Conservation (phyloP, 2,329 filamentous ascomycete genomes). For the Sphaerulina populicola region DNA sequence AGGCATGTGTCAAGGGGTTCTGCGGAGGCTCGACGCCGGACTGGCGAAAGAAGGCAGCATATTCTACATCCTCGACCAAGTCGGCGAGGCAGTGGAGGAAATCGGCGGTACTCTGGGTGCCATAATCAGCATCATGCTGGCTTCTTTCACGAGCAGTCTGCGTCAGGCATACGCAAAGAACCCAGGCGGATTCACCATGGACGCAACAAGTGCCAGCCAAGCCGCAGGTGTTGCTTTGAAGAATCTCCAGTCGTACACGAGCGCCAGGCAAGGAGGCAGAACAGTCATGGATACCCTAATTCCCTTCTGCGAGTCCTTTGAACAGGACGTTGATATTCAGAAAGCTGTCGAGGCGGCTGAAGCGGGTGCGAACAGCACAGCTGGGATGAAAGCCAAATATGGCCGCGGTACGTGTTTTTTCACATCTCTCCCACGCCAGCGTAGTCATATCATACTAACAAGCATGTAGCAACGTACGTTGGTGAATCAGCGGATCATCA, state of each 20-base stretch:
- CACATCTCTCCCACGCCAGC: not conserved
- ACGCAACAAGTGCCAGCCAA: slow-evolving; percentile 21
- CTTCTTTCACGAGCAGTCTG: slow-evolving; percentile 36
- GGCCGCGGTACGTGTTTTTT: slow-evolving; percentile 26
- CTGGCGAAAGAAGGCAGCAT: slow-evolving; percentile 26
- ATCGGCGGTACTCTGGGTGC: slow-evolving; percentile 35
- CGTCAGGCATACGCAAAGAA: slow-evolving; percentile 27
- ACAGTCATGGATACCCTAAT: slow-evolving; percentile 36
- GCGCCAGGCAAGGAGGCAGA: slow-evolving; percentile 31
- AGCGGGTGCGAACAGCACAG: slow-evolving; percentile 30
- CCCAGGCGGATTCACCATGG: slow-evolving; percentile 19
- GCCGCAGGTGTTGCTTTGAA: slow-evolving; percentile 35
- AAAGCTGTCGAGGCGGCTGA: slow-evolving; percentile 30
- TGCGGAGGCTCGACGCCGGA: slow-evolving; percentile 28
- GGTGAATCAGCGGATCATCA: slow-evolving; percentile 26
- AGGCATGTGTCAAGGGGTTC: slow-evolving; percentile 32
- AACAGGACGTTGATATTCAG: slow-evolving; percentile 21
- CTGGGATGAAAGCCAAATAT: slow-evolving; percentile 33
- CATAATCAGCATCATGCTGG: slow-evolving; percentile 33
- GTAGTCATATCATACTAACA: not conserved
- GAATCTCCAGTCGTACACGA: slow-evolving; percentile 37
- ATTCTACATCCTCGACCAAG: slow-evolving; percentile 31
- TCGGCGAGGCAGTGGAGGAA: slow-evolving; percentile 32
- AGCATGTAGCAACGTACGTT: slow-evolving; percentile 29
- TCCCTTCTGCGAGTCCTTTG: slow-evolving; percentile 33